Evolutionary conservation across 768 basidiomycete genomes (phyloP), one percentile per base, ranked within the genome.

Genomic region (Chalciporus pseudorubinellus): DNA sequence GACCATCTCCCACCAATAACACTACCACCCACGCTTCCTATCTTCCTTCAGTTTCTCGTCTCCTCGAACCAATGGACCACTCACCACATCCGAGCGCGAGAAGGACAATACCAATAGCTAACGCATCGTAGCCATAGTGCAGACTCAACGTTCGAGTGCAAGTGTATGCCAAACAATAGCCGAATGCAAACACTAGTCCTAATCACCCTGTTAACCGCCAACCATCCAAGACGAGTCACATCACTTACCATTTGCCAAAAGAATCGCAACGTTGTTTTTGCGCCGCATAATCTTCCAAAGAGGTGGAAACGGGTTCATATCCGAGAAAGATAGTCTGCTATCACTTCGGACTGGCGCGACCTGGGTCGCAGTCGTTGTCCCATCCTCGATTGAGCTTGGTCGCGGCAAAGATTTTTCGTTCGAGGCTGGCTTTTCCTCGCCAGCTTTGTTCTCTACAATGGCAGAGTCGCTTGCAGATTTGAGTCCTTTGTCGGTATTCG

Each of bases 261-360:
- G 71, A 48, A 87, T 83, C 1, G 77, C 66, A 8, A 88, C 44
- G 54, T 95, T 97, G 58, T 90, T 87, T 44, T 69, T 75, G 34
- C 82, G 74, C 14, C 75, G 73, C 20, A 92, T 55, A 21, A 91
- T 79, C 26, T 74, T 63, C 46, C 70, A 65, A 43, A 92, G 76
- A 1, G 87, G 86, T 42, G 75, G 76, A 44, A 89, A 61, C 0
- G 89, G 89, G 62, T 90, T 91, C n/a, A 92, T 74, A 57, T 92
- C 90, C 51, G 66, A 76, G 4, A 91, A 55, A 7, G 84, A 78
- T 31, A 89, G 68, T 54, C 74, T 80, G 40, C 87, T 62, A 22
- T 72, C 66, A 20, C 47, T 63, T 11, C 62, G 20, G 19, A 29
- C 47, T 33, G 56, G 36, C 16, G 54, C 58, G 10, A 45, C 48